Evolutionary conservation across 2,329 filamentous ascomycete species (phyloP), one percentile per base, ranked within the genome.

Genomic region (Chrysosporium queenslandicum): DNA sequence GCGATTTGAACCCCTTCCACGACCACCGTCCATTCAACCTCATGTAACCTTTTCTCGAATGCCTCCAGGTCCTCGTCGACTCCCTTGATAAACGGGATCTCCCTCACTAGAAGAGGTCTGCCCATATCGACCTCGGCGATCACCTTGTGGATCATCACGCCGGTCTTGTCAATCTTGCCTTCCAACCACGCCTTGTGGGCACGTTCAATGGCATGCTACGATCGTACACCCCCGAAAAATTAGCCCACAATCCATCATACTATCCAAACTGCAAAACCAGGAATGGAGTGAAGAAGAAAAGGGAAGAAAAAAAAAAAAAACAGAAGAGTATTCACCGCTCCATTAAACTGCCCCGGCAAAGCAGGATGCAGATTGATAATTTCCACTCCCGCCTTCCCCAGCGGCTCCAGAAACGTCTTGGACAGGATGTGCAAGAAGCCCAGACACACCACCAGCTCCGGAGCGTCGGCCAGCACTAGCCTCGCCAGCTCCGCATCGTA

Each of bases 141-240:
- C 43, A 94, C 88, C 68, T 90, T 84, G 70, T 95, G 89, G 14
- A 88, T 81, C 90, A 94, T 95, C 50, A 94, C 83, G 0, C 90
- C 89, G 0, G 80, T 89, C 58, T 76, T 77, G 58, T 77, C 77
- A 58, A 85, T 77, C 61, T 82, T 78, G 8, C 87, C 77, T 57
- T 77, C 78, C 64, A 82, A 68, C 64, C 86, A 89, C 53, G 87
- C 87, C 43, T 79, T 76, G 68, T 81, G 88, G 2, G 89, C 87
- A 21, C 87, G 76, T 60, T 85, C 80, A 60, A 95, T 94, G 14
- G 88, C 89, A 58, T 78, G 70, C 58, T 71, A 49, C 20, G 36
- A 36, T 4, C 27, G 2, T n/a, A 51, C 42, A 43, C 20, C 36
- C n/a, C n/a, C n/a, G n/a, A n/a, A n/a, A n/a, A n/a, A n/a, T n/a